Evolutionary conservation across 129 eudicot species (phyloP).

Genomic region (Tanacetum coccineum): DNA sequence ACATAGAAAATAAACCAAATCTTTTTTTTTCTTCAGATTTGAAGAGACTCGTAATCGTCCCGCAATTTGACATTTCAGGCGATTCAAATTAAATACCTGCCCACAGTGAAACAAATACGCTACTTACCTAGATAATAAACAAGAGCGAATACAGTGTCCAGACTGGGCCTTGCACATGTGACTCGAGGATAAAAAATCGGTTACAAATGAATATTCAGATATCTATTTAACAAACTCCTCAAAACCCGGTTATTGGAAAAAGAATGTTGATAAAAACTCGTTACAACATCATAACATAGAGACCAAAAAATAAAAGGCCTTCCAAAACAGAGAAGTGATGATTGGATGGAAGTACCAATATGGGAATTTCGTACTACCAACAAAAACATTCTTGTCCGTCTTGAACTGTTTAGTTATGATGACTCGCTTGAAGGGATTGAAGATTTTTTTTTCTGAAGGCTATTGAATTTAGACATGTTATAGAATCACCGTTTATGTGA

Average conservation of each 20-base stretch:
- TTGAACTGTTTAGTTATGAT: not conserved
- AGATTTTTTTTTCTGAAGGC: no score
- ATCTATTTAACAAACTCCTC: slow-evolving; percentile 19
- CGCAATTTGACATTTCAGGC: not conserved
- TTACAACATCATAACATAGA: not conserved
- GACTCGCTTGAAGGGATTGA: not conserved
- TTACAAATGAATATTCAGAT: not conserved
- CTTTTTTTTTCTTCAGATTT: not conserved
- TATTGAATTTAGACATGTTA: slow-evolving; percentile 2
- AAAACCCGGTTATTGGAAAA: not conserved
- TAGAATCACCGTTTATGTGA: not conserved
- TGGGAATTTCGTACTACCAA: not conserved
- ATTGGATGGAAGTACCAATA: slow-evolving; percentile 19
- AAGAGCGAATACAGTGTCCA: not conserved
- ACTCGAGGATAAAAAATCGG: not conserved
- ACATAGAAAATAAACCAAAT: not conserved
- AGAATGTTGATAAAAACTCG: not conserved
- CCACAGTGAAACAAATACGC: slow-evolving; percentile 12
- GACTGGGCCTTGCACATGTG: not conserved
- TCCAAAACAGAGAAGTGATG: slow-evolving; percentile 17
- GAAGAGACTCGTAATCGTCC: not conserved
- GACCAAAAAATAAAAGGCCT: slow-evolving; percentile 5
- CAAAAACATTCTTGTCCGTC: not conserved
- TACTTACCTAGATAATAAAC: slow-evolving; percentile 3
- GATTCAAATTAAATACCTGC: not conserved